These are phyloP conservation scores for Yamadazyma phyllophila DNA, from an alignment of 805 yeast species.

Conservation along the genomic window DNA sequence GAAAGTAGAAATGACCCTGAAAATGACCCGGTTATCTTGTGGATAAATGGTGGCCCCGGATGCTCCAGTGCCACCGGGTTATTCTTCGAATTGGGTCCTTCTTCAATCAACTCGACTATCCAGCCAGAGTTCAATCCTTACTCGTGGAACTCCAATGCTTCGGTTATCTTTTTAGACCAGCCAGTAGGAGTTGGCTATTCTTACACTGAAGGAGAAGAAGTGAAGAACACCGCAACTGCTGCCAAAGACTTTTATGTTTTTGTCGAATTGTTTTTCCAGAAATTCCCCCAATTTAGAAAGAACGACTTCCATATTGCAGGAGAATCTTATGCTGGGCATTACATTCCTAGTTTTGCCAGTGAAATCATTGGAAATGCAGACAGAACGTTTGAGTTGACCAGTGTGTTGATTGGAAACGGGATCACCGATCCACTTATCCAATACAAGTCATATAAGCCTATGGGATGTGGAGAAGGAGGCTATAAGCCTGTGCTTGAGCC, in stretches of 20 bases:
- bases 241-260: slow-evolving; percentile 86
- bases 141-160: slow-evolving; percentile 91
- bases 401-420: slow-evolving; percentile 46
- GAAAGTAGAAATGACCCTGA: slow-evolving; percentile 87
- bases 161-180: slow-evolving; percentile 88
- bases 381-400: slow-evolving; percentile 35
- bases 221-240: slow-evolving; percentile 74
- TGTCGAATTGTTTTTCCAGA: slow-evolving; percentile 76
- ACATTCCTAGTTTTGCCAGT: slow-evolving; percentile 84
- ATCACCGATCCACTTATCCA: slow-evolving; percentile 44
- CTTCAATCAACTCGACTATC: slow-evolving; percentile 63
- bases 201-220: slow-evolving; percentile 59
- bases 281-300: slow-evolving; percentile 66
- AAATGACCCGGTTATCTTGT: slow-evolving; percentile 81
- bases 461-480: slow-evolving; percentile 48
- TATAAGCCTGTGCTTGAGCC: slow-evolving; percentile 34
- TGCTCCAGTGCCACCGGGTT: slow-evolving; percentile 90
- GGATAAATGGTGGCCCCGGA: slow-evolving; percentile 98
- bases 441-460: slow-evolving; percentile 38
- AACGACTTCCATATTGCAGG: slow-evolving; percentile 84
- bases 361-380: slow-evolving; percentile 73
- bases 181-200: slow-evolving; percentile 94
- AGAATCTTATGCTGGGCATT: slow-evolving; percentile 92
- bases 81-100: slow-evolving; percentile 89
- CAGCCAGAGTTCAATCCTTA: slow-evolving; percentile 75